phyloP scores from a whole-genome alignment of 1,284 basidiomycete species.

The Takashimella koratensis region DNA sequence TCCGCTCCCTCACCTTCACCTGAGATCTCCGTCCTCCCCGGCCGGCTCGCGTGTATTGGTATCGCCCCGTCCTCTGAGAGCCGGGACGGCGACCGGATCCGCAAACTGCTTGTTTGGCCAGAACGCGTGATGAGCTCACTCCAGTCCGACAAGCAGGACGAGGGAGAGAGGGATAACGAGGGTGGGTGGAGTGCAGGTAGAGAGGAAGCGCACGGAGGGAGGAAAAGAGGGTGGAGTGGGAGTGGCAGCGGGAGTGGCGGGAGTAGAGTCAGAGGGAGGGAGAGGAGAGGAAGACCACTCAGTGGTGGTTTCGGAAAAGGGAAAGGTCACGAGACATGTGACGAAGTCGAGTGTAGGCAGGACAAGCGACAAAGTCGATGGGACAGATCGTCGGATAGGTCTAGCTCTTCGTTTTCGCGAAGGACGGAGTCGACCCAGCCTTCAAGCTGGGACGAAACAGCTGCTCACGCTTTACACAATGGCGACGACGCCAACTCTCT shows the following conservation, averaged over 20 bases:
- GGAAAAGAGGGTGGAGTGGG: not conserved
- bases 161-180: not conserved
- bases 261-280: not conserved
- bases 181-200: not conserved
- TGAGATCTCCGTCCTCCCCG: slow-evolving; percentile 33
- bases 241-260: not conserved
- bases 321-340: not conserved
- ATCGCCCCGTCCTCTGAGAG: slow-evolving; percentile 23
- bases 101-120: slow-evolving; percentile 41
- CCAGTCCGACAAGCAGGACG: not conserved
- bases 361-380: not conserved
- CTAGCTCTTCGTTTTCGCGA: not conserved
- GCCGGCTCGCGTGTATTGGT: slow-evolving; percentile 37
- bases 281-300: not conserved
- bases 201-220: not conserved
- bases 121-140: slow-evolving; percentile 13
- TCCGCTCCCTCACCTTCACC: slow-evolving; percentile 13
- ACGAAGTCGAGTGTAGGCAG: not conserved
- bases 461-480: not conserved
- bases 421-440: not conserved
- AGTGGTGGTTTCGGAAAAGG: not conserved
- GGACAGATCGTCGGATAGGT: not conserved
- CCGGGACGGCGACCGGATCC: slow-evolving; percentile 18
- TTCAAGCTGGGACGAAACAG: too few species aligned
- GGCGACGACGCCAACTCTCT: not conserved